A percentile compares a stretch with the other conserved stretches of the same genome.
These are phyloP conservation scores for Globisporangium abappressorium DNA, from an alignment of 352 stramenopile species.

Conservation along the genomic window DNA sequence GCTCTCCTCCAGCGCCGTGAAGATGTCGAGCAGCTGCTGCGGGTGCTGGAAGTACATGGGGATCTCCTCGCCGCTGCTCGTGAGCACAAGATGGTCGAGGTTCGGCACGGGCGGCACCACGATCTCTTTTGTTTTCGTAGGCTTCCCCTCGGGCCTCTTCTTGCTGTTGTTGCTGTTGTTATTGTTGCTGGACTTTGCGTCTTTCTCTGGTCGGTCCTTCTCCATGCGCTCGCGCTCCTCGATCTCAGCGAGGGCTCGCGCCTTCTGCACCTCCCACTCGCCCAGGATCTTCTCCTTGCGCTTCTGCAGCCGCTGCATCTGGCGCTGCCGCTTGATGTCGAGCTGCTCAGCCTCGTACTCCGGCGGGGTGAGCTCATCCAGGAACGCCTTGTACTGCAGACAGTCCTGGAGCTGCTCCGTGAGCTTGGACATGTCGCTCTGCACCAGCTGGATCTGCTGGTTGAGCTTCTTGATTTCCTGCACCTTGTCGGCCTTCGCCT, in stretches of 20 bases:
- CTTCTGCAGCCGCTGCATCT: slow-evolving; percentile 59
- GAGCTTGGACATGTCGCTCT: slow-evolving; percentile 94
- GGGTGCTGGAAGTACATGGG: slow-evolving; percentile 95
- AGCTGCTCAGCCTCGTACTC: slow-evolving; percentile 86
- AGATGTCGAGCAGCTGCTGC: slow-evolving; percentile 92
- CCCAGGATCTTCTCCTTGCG: slow-evolving; percentile 66
- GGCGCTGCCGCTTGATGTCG: slow-evolving; percentile 63
- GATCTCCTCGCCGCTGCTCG: slow-evolving; percentile 87
- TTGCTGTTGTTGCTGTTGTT: slow-evolving; percentile 13
- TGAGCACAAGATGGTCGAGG: slow-evolving; percentile 55
- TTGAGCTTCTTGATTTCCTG: slow-evolving; percentile 96
- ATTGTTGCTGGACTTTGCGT: slow-evolving; percentile 22
- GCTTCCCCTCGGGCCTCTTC: slow-evolving; percentile 52
- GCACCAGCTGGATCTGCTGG: slow-evolving; percentile 93
- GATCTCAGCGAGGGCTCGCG: slow-evolving; percentile 54
- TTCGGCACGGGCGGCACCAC: slow-evolving; percentile 63
- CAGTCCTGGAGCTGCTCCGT: slow-evolving; percentile 94
- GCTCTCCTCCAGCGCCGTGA: slow-evolving; percentile 91
- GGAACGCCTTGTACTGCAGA: slow-evolving; percentile 91
- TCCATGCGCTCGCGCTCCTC: slow-evolving; percentile 62
- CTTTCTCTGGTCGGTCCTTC: slow-evolving; percentile 62
- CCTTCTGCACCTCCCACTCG: slow-evolving; percentile 63
- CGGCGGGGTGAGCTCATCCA: slow-evolving; percentile 88
- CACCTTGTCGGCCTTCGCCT: slow-evolving; percentile 92
- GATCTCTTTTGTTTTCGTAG: slow-evolving; percentile 37